Conservation (phyloP, 1,284 basidiomycete genomes). For the Ganoderma lingzhi region DNA sequence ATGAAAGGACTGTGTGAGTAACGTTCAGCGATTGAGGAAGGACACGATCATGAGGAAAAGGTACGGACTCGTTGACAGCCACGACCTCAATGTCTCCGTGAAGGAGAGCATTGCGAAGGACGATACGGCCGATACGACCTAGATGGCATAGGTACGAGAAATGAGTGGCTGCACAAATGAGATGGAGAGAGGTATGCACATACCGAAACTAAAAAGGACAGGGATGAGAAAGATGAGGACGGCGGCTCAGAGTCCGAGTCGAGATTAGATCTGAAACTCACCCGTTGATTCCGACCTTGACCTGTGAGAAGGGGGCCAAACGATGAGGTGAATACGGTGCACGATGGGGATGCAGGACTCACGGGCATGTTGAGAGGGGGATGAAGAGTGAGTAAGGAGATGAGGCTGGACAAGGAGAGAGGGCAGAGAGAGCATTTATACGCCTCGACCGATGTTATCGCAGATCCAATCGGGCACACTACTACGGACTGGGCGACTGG, state of each 20-base stretch:
- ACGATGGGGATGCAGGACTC: conserved; percentile 15
- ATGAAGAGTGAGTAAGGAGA: conserved; percentile 20
- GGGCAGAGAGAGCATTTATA: conserved; percentile 10
- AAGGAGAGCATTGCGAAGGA: conserved; percentile 93
- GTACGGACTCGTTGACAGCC: conserved; percentile 88
- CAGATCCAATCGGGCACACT: conserved; percentile 16
- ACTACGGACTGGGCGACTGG: conserved; percentile 1
- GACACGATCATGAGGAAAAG: conserved; percentile 12
- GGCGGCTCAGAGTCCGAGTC: conserved; percentile 9
- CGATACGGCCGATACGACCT: conserved; percentile 98
- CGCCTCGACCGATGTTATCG: conserved; percentile 27
- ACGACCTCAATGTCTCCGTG: conserved; percentile 83
- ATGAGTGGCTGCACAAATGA: not conserved
- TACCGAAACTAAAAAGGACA: conserved; percentile 67
- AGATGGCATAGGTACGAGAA: not conserved
- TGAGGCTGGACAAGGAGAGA: conserved; percentile 7
- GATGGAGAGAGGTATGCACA: not conserved
- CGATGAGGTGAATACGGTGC: conserved; percentile 10
- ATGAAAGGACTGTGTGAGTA: conserved; percentile 84
- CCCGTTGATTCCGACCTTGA: conserved; percentile 97
- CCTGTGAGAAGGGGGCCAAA: conserved; percentile 41
- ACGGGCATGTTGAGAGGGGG: conserved; percentile 32
- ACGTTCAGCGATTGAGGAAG: not conserved
- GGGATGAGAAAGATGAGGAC: conserved; percentile 31
- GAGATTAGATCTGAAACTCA: conserved; percentile 40